These are phyloP conservation scores for Pseudocercospora eumusae DNA, from an alignment of 2,329 filamentous ascomycete species.

Conservation along the genomic window DNA sequence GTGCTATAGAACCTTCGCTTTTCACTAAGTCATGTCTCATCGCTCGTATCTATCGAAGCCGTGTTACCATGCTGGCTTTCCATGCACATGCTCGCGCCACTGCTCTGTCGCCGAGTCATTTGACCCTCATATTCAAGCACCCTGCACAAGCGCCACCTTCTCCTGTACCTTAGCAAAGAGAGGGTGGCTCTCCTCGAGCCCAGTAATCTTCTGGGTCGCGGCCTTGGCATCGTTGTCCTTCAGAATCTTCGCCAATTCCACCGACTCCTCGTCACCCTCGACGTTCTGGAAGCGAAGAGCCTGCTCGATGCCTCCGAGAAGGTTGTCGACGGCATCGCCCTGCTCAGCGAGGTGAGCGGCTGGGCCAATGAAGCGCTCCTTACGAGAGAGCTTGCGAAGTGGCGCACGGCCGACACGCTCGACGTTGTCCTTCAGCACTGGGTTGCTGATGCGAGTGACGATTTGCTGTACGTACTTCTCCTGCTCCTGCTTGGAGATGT, in stretches of 20 bases:
- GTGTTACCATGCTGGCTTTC: not conserved
- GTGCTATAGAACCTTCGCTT: constrained; percentile 3
- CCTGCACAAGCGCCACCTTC: constrained; percentile 80
- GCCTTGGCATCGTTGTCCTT: constrained; percentile 70
- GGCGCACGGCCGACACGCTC: constrained; percentile 95
- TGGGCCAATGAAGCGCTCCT: constrained; percentile 93
- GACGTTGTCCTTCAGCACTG: constrained; percentile 85
- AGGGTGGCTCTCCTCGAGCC: constrained; percentile 73
- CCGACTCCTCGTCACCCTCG: constrained; percentile 85
- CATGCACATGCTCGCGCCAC: not conserved
- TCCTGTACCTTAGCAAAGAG: constrained; percentile 74
- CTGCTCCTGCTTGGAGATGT: constrained; percentile 72
- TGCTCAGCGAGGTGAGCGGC: constrained; percentile 85
- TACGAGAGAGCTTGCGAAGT: constrained; percentile 87
- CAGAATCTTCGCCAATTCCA: constrained; percentile 82
- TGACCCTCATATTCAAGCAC: constrained; percentile 17
- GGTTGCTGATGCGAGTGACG: constrained; percentile 89
- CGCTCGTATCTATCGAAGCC: not conserved
- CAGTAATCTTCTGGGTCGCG: constrained; percentile 78
- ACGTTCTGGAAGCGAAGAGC: constrained; percentile 95
- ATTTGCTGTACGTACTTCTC: constrained; percentile 88
- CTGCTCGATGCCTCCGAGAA: constrained; percentile 86
- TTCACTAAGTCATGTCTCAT: not conserved
- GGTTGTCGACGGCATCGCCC: constrained; percentile 68
- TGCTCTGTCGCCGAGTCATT: not conserved